Evolutionary conservation across 352 stramenopile species (phyloP).

Genomic region (Phytophthora tentaculata): DNA sequence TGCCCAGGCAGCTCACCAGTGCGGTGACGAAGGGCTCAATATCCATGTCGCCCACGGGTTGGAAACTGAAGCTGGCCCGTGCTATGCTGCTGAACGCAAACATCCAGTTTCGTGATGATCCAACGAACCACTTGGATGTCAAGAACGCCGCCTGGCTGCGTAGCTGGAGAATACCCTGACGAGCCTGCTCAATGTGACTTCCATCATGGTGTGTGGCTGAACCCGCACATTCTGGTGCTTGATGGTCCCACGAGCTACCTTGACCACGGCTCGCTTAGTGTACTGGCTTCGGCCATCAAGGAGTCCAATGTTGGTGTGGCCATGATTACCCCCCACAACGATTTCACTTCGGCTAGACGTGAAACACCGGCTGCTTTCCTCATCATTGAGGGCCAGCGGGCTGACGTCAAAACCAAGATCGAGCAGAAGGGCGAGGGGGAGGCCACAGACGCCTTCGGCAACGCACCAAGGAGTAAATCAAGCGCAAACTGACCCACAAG

Average conservation of each 20-base stretch:
- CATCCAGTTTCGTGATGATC: slow-evolving; percentile 96
- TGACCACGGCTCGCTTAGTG: slow-evolving; percentile 96
- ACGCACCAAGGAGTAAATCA: slow-evolving; percentile 87
- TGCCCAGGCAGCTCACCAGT: slow-evolving; percentile 97
- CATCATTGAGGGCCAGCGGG: slow-evolving; percentile 81
- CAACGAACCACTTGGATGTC: slow-evolving; percentile 95
- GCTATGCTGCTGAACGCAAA: slow-evolving; percentile 96
- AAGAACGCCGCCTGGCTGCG: slow-evolving; percentile 93
- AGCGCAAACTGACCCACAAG: slow-evolving; percentile 91
- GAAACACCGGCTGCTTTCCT: slow-evolving; percentile 92
- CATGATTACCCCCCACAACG: slow-evolving; percentile 98
- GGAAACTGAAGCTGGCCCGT: slow-evolving; percentile 94
- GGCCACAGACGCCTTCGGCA: slow-evolving; percentile 81
- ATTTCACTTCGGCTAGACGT: slow-evolving; percentile 96
- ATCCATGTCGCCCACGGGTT: slow-evolving; percentile 99
- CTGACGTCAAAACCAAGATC: slow-evolving; percentile 91
- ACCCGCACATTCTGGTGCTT: slow-evolving; percentile 95
- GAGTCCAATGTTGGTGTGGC: slow-evolving; percentile 97
- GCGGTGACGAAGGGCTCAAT: slow-evolving; percentile 99
- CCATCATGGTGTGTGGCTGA: slow-evolving; percentile 97
- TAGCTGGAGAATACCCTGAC: slow-evolving; percentile 94
- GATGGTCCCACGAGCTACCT: slow-evolving; percentile 97
- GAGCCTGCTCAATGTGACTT: slow-evolving; percentile 89
- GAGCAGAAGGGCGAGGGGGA: slow-evolving; percentile 91
- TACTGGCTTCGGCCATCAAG: slow-evolving; percentile 95